Percentiles rank a stretch among this genome's conserved stretches.
Conservation (phyloP, 1,284 basidiomycete species). For the Trichosporon sp. region DNA sequence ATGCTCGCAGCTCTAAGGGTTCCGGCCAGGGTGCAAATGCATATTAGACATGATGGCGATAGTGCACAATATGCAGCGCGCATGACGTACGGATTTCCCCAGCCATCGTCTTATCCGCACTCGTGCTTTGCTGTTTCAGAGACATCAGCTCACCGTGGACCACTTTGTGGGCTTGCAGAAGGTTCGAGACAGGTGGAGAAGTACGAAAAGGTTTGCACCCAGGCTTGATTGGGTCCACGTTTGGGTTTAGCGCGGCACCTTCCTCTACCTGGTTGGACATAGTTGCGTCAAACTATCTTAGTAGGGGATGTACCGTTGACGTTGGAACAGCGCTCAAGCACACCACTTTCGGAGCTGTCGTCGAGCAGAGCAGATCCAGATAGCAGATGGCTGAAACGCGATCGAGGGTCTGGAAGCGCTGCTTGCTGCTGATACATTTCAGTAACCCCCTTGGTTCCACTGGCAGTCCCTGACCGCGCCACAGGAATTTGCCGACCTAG, state of each 20-base stretch:
- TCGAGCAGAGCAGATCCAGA: background rate
- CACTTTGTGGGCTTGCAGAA: background rate
- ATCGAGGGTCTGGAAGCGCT: background rate
- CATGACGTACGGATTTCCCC: background rate
- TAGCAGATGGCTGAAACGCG: slow-evolving; percentile 10
- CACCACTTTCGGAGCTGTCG: background rate
- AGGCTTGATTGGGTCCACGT: background rate
- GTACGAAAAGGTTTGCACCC: background rate
- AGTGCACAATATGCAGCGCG: background rate
- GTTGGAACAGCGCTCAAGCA: background rate
- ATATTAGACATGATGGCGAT: background rate
- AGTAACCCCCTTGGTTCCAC: background rate
- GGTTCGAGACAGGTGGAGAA: slow-evolving; percentile 12
- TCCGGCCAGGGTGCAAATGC: background rate
- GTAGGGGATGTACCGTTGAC: background rate
- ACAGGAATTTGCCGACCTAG: background rate
- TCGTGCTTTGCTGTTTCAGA: background rate
- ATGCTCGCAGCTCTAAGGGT: background rate
- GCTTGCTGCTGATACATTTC: background rate
- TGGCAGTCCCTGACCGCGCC: background rate
- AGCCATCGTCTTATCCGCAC: background rate
- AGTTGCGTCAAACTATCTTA: background rate
- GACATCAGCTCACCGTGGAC: background rate
- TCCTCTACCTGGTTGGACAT: background rate
- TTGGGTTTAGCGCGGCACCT: slow-evolving; percentile 2